Evolutionary conservation across 129 eudicot species (phyloP).

Genomic region (Deinandra increscens): DNA sequence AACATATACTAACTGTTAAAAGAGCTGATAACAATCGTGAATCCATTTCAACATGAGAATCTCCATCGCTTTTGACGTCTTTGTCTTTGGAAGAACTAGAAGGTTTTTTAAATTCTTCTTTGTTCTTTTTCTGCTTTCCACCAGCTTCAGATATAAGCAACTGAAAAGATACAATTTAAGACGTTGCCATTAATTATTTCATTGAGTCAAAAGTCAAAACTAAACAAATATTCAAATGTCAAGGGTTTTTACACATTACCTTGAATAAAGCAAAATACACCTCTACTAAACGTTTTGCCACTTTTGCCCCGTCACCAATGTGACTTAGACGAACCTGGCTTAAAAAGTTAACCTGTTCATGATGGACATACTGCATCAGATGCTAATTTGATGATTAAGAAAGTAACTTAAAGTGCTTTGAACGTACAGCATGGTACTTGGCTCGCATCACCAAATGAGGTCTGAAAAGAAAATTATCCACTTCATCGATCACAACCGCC

Average conservation of each 20-base stretch:
- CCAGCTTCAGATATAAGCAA: slow-evolving; percentile 70
- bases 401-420: background rate
- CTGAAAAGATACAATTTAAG: slow-evolving; percentile 39
- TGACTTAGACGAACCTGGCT: slow-evolving; percentile 78
- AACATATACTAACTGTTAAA: slow-evolving; percentile 58
- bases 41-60: slow-evolving; percentile 93
- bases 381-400: slow-evolving; percentile 3
- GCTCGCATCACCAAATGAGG: slow-evolving; percentile 90
- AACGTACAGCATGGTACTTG: slow-evolving; percentile 88
- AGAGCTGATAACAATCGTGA: slow-evolving; percentile 83
- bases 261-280: slow-evolving; percentile 91
- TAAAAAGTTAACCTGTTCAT: slow-evolving; percentile 73
- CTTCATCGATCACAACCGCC: slow-evolving; percentile 96
- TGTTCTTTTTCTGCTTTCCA: slow-evolving; percentile 35
- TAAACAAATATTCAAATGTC: background rate
- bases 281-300: slow-evolving; percentile 86
- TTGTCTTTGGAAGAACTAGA: slow-evolving; percentile 42
- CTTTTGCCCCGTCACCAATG: slow-evolving; percentile 82
- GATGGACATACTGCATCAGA: slow-evolving; percentile 18
- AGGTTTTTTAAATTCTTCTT: slow-evolving; percentile 40
- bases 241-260: slow-evolving; percentile 45
- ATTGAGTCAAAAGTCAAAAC: slow-evolving; percentile 6
- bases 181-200: slow-evolving; percentile 14
- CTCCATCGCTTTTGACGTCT: slow-evolving; percentile 39
- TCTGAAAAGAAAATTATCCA: slow-evolving; percentile 87